phyloP scores from a whole-genome alignment of 208 protist species.

The Sergeia podlipaevii region DNA sequence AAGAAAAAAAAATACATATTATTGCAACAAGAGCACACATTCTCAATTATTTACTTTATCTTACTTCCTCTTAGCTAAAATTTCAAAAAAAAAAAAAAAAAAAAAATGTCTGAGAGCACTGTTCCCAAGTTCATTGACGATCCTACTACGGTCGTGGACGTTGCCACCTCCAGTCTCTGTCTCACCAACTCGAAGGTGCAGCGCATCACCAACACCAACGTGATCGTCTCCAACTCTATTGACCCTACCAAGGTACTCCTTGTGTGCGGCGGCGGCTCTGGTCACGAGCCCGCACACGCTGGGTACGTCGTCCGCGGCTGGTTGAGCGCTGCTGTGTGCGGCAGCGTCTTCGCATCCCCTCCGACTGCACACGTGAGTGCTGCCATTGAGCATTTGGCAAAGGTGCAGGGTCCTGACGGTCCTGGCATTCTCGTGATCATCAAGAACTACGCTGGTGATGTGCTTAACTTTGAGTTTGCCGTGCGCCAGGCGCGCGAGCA shows the following conservation, averaged over 20 bases:
- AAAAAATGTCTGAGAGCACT: constrained; percentile 11
- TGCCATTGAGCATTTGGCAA: constrained; percentile 69
- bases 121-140: constrained; percentile 60
- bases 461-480: constrained; percentile 87
- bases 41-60: too few relatives aligned
- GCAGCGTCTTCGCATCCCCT: constrained; percentile 88
- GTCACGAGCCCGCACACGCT: constrained; percentile 89
- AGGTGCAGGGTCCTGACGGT: constrained; percentile 32
- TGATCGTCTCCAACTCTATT: constrained; percentile 26
- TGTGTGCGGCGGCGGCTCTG: constrained; percentile 82
- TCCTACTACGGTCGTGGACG: constrained; percentile 32
- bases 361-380: constrained; percentile 50
- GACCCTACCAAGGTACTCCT: constrained; percentile 60
- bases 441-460: constrained; percentile 93
- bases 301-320: constrained; percentile 85
- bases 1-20: too few relatives aligned
- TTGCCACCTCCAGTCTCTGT: constrained; percentile 28
- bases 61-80: too few relatives aligned
- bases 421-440: constrained; percentile 85
- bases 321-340: constrained; percentile 88
- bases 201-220: constrained; percentile 40
- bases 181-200: constrained; percentile 25
- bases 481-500: constrained; percentile 46
- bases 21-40: too few relatives aligned
- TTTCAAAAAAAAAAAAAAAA: constrained; percentile 7